These are phyloP conservation scores for Neocucurbitaria cava DNA, from an alignment of 2,329 filamentous ascomycete genomes.

Conservation along the genomic window DNA sequence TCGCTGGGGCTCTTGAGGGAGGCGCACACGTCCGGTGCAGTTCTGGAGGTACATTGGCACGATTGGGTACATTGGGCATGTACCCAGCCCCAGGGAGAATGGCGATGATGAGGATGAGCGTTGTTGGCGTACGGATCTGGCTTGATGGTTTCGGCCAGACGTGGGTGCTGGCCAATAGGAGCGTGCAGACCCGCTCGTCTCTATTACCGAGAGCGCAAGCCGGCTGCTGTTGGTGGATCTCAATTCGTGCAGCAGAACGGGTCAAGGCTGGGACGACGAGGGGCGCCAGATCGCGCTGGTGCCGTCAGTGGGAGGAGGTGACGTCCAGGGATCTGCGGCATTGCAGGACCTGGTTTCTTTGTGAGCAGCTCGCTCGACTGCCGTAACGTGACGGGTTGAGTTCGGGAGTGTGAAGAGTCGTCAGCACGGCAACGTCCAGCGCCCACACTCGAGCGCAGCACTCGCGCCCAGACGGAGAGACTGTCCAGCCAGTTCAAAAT, in stretches of 20 bases:
- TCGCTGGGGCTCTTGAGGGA: background rate
- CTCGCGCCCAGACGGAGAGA: constrained; percentile 6
- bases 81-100: background rate
- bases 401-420: background rate
- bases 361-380: background rate
- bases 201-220: constrained; percentile 15
- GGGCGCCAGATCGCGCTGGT: constrained; percentile 4
- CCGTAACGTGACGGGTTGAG: too few species aligned
- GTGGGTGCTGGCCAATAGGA: constrained; percentile 11
- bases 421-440: background rate
- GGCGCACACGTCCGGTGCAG: constrained; percentile 7
- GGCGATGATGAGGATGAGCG: background rate
- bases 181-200: constrained; percentile 2
- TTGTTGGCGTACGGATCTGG: constrained; percentile 2
- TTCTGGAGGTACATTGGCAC: too few species aligned
- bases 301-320: constrained; percentile 10
- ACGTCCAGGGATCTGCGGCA: constrained; percentile 21
- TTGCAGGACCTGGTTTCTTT: background rate
- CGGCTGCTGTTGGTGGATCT: constrained; percentile 15
- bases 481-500: constrained; percentile 7
- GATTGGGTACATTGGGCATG: background rate
- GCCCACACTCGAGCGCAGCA: background rate
- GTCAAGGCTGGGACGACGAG: constrained; percentile 15
- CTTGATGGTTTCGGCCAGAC: background rate
- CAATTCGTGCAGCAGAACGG: constrained; percentile 12